Conservation (phyloP, 345 rosid genomes). For the Boechera divaricarpa region DNA sequence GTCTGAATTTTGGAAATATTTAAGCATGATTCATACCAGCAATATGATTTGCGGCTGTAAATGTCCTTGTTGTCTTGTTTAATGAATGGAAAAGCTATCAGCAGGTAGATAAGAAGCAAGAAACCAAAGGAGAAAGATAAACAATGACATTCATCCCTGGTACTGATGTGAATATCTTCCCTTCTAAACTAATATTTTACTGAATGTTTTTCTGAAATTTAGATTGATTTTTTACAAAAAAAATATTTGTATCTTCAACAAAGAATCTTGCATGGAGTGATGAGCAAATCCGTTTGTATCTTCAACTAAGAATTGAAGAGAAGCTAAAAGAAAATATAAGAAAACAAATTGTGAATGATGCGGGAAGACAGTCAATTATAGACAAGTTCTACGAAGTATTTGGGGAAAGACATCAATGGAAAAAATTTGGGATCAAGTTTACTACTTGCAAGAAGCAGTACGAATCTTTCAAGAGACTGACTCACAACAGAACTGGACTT, state of each 20-base stretch:
- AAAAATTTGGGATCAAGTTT: too few relatives aligned
- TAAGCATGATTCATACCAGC: conserved; percentile 38
- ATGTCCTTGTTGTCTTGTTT: too few relatives aligned
- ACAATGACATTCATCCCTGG: neutral
- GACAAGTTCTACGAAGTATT: too few relatives aligned
- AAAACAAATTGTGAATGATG: too few relatives aligned
- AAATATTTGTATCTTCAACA: neutral
- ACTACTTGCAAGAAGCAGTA: too few relatives aligned
- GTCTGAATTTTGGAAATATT: conserved; percentile 8
- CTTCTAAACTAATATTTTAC: neutral
- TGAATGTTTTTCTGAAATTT: neutral
- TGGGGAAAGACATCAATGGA: too few relatives aligned
- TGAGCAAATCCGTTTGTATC: neutral
- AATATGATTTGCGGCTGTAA: too few relatives aligned
- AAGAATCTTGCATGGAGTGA: conserved; percentile 1
- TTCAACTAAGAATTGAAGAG: neutral
- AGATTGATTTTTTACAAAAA: neutral
- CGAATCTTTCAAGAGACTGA: too few relatives aligned
- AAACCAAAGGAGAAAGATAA: neutral
- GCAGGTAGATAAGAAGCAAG: too few relatives aligned
- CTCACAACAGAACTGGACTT: neutral
- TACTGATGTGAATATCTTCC: neutral
- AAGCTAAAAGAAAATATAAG: too few relatives aligned
- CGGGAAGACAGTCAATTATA: too few relatives aligned
- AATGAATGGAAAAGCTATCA: too few relatives aligned